Conservation (phyloP, 768 basidiomycete genomes). For the Gloeopeniophorella convolvens region DNA sequence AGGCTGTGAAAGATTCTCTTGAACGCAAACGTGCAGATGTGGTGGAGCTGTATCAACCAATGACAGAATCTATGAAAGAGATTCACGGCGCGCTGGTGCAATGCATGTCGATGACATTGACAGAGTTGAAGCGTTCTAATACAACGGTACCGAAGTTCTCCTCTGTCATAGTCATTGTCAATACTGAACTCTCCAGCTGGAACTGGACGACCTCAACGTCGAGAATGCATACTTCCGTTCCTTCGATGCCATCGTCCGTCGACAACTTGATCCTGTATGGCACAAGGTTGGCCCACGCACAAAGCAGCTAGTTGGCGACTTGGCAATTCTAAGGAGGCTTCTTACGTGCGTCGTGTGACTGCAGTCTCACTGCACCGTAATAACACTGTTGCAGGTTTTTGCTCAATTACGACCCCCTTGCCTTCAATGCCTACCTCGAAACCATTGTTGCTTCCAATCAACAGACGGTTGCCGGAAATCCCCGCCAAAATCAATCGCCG, state of each 20-base stretch:
- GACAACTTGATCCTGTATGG: constrained; percentile 91
- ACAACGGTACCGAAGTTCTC: constrained; percentile 41
- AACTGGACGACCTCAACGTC: constrained; percentile 87
- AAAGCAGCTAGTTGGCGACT: constrained; percentile 84
- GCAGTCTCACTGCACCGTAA: no score
- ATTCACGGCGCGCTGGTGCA: constrained; percentile 90
- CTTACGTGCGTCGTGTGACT: constrained; percentile 51
- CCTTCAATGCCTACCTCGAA: constrained; percentile 89
- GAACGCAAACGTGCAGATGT: constrained; percentile 85
- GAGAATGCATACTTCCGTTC: constrained; percentile 92
- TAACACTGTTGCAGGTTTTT: no score
- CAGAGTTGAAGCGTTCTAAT: constrained; percentile 85
- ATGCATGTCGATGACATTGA: constrained; percentile 87
- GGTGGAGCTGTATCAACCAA: constrained; percentile 79
- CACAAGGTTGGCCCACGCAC: constrained; percentile 93
- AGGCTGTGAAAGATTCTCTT: constrained; percentile 75
- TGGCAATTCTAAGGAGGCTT: constrained; percentile 77
- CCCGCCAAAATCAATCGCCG: constrained; percentile 65
- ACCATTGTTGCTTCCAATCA: constrained; percentile 67
- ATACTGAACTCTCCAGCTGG: constrained; percentile 50
- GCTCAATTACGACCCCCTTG: constrained; percentile 83
- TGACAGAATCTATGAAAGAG: constrained; percentile 84
- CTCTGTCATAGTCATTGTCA: neutral
- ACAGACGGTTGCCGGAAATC: constrained; percentile 40
- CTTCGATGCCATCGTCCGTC: constrained; percentile 83